Percentiles rank a stretch among this genome's conserved stretches.
phyloP scores from a whole-genome alignment of 352 stramenopile genomes.

The Phytophthora hybrid region DNA sequence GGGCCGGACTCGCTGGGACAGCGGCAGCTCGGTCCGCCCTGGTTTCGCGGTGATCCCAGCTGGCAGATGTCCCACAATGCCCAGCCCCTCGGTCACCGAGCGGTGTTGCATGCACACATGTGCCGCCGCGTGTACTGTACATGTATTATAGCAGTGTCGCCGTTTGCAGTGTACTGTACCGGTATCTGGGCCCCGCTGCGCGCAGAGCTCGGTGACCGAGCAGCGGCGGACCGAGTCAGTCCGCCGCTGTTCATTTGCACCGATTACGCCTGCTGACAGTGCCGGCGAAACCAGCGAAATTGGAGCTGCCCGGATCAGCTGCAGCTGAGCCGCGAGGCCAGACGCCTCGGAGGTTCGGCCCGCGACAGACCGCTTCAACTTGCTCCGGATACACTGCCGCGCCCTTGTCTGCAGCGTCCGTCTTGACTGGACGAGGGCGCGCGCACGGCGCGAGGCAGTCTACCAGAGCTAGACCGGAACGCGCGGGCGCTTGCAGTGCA shows the following conservation, averaged over 20 bases:
- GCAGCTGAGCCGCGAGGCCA: neutral
- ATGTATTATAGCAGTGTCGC: too few species aligned
- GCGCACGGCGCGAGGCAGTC: neutral
- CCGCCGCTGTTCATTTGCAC: slow-evolving; percentile 13
- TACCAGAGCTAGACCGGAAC: neutral
- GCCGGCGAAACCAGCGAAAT: slow-evolving; percentile 18
- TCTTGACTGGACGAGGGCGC: slow-evolving; percentile 4
- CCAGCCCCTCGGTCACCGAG: too few species aligned
- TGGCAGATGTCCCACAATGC: slow-evolving; percentile 19
- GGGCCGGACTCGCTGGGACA: too few species aligned
- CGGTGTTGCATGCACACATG: too few species aligned
- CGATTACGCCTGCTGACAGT: slow-evolving; percentile 13
- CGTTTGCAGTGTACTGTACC: too few species aligned
- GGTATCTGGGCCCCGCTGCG: slow-evolving; percentile 19
- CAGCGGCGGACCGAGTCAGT: too few species aligned
- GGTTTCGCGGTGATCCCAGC: slow-evolving; percentile 21
- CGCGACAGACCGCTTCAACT: slow-evolving; percentile 16
- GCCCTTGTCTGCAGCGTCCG: neutral
- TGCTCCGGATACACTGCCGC: slow-evolving; percentile 4
- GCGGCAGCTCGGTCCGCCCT: slow-evolving; percentile 19
- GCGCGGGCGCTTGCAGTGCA: neutral
- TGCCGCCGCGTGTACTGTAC: too few species aligned
- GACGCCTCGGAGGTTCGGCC: too few species aligned
- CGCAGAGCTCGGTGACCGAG: too few species aligned
- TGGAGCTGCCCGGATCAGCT: slow-evolving; percentile 1